Evolutionary conservation across 495 filamentous ascomycete genomes (phyloP).

Genomic region (Neurospora sp.): DNA sequence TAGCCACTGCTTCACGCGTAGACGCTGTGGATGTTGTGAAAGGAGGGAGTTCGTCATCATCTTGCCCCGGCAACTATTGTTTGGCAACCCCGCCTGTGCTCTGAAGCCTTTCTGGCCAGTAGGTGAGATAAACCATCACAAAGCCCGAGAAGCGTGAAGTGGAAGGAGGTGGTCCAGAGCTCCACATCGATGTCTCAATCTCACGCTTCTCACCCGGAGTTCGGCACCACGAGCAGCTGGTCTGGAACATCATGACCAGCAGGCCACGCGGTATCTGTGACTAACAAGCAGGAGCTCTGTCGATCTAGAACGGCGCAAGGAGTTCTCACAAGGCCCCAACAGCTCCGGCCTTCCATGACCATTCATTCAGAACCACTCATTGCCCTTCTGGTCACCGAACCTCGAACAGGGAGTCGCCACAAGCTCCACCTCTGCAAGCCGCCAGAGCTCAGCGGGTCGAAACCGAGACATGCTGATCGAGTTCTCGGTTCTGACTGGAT

Average conservation of each 20-base stretch:
- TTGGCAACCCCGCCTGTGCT: too few species aligned
- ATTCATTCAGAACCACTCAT: neutral
- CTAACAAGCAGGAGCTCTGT: neutral
- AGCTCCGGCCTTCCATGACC: too few species aligned
- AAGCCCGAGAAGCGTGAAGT: too few species aligned
- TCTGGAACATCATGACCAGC: neutral
- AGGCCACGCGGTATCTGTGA: neutral
- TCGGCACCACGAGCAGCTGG: neutral
- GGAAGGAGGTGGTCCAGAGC: too few species aligned
- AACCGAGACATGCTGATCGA: neutral
- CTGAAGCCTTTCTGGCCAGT: too few species aligned
- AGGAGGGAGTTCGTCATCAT: too few species aligned
- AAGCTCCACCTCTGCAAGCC: neutral
- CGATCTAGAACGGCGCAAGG: neutral
- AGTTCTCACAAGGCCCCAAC: neutral
- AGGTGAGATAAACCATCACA: too few species aligned
- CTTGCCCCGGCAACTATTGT: too few species aligned
- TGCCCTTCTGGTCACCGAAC: neutral
- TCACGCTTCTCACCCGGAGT: neutral
- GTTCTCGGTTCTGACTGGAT: neutral
- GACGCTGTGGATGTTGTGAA: too few species aligned
- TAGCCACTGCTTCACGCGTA: too few species aligned
- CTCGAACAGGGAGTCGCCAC: neutral
- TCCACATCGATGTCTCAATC: neutral
- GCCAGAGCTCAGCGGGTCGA: neutral